Base-by-base conservation (phyloP, 768 basidiomycete genomes). In the Russula griseocarnosa region DNA sequence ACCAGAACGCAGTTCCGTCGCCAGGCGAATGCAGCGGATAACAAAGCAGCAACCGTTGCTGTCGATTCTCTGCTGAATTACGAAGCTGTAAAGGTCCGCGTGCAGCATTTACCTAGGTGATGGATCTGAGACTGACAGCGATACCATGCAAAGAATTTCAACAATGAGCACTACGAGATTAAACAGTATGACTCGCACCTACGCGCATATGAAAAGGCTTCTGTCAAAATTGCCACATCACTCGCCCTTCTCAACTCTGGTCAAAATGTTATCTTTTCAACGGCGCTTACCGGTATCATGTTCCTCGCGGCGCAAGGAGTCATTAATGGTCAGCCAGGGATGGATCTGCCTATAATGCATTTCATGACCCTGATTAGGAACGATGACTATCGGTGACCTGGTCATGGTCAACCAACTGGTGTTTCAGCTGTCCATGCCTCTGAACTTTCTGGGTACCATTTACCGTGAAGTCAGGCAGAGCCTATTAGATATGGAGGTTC, bases 371-470 rank as follows among this genome's bases (percentile, higher is more conserved):
- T 47, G 34, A 13, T 14, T 66, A 95, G 95, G 94, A 9, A 93
- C 92, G 0, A 98, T 99, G 96, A 97, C 95, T 5, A 84, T 99
- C 26, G 97, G 97, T 9, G 97, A 99, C 71, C 83, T 99, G 16
- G 97, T 99, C 69, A 98, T 99, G 96, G 90, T 97, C 69, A 99
- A 99, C 74, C 96, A 98, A 72, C 82, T 99, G 28, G 94, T 98
- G 38, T 99, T 99, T 79, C 97, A 99, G 72, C 79, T 99, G 0
- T 97, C 94, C 0, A 77, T 98, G 36, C 97, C 97, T 4, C 85
- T 99, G 65, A 98, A 98, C 76, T 99, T 99, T 77, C 78, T 99
- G 63, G 97, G 93, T 1, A 92, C 94, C 2, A 95, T 99, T 57
- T 99, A 99, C 71, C 92, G 97, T 54, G 97, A 99, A 73, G 84